A percentile compares a stretch with the other conserved stretches of the same genome.
These are phyloP conservation scores for Colletotrichum tabaci DNA, from an alignment of 2,329 filamentous ascomycete genomes.

Conservation along the genomic window DNA sequence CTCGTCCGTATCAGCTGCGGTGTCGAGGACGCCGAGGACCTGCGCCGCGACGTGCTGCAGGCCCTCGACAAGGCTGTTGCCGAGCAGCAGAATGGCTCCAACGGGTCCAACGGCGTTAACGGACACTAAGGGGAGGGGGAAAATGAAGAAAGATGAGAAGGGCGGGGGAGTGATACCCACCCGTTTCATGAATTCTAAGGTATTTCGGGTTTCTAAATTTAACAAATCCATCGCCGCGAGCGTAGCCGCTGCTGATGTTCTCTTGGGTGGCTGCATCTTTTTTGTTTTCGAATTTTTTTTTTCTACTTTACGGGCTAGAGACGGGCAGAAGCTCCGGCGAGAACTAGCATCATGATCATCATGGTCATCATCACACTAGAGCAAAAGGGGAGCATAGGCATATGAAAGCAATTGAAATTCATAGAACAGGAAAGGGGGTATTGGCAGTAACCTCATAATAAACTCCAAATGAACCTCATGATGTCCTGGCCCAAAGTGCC, in stretches of 20 bases:
- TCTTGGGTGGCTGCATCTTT: constrained; percentile 26
- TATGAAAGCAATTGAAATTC: constrained; percentile 35
- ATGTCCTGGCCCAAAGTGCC: constrained; percentile 27
- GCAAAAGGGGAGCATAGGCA: constrained; percentile 14
- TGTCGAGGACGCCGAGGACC: constrained; percentile 89
- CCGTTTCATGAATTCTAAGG: background rate
- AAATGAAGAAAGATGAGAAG: background rate
- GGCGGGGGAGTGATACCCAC: background rate
- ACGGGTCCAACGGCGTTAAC: constrained; percentile 48
- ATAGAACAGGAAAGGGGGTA: constrained; percentile 38
- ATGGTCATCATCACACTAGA: background rate
- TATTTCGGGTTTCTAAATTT: background rate
- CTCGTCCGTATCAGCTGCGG: constrained; percentile 94
- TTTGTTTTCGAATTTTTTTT: background rate
- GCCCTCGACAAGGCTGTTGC: constrained; percentile 83
- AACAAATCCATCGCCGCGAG: constrained; percentile 14
- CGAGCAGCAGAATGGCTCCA: constrained; percentile 46
- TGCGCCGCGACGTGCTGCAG: constrained; percentile 85
- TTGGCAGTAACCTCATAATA: constrained; percentile 22
- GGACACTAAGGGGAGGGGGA: constrained; percentile 43
- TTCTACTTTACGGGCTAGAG: background rate
- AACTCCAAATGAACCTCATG: constrained; percentile 25
- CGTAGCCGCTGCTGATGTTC: constrained; percentile 16
- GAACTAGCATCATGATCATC: background rate
- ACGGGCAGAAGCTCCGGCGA: background rate